A percentile compares a stretch with the other conserved stretches of the same genome.
These are phyloP conservation scores for Fusarium penzigii DNA, from an alignment of 2,329 filamentous ascomycete genomes.

Conservation along the genomic window DNA sequence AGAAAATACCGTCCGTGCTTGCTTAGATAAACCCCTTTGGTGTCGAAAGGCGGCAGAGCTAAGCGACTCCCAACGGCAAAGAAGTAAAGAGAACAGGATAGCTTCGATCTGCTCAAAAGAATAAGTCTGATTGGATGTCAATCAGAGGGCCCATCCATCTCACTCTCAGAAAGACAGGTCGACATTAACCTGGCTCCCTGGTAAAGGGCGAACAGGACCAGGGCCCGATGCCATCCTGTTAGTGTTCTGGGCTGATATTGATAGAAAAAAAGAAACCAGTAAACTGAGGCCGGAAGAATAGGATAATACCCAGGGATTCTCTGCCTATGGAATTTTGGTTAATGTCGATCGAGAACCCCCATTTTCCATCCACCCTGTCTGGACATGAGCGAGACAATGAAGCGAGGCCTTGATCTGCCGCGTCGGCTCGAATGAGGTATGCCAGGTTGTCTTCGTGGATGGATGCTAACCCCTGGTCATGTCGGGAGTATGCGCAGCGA, in stretches of 20 bases:
- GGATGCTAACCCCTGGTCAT: background rate
- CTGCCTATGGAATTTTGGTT: background rate
- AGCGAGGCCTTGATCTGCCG: background rate
- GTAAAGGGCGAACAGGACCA: no score
- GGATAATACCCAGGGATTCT: background rate
- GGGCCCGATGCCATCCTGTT: no score
- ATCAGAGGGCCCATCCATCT: no score
- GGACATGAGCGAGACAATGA: background rate
- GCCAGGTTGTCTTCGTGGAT: background rate
- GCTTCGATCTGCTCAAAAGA: constrained; percentile 5
- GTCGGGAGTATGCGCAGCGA: background rate
- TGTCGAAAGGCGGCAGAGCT: constrained; percentile 7
- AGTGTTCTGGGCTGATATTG: background rate
- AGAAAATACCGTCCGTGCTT: constrained; percentile 1
- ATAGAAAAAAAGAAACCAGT: background rate
- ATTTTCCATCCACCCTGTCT: background rate
- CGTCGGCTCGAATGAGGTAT: background rate
- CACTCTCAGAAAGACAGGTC: no score
- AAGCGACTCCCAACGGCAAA: constrained; percentile 12
- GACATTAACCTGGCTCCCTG: no score
- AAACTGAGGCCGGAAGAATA: background rate
- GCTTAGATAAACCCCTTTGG: constrained; percentile 6
- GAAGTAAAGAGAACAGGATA: constrained; percentile 7
- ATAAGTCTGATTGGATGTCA: no score
- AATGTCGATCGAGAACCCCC: background rate